phyloP scores from a whole-genome alignment of 345 rosid species.

The Gossypium arboreum region DNA sequence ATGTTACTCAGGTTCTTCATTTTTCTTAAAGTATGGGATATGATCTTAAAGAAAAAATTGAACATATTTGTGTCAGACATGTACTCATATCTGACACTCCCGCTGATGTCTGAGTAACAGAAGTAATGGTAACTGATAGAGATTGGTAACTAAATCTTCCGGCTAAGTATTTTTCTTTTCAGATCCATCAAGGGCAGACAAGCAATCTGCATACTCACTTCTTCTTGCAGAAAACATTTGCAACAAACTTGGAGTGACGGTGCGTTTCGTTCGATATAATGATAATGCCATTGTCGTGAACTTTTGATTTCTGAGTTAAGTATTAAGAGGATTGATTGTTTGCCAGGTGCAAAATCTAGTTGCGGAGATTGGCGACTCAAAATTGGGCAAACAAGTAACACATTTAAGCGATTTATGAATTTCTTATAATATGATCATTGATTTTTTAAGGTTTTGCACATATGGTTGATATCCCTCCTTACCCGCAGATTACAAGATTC shows the following conservation, averaged over 20 bases:
- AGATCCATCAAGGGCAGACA: slow-evolving; percentile 94
- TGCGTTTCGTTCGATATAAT: slow-evolving; percentile 17
- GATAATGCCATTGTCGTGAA: neutral
- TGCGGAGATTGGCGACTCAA: slow-evolving; percentile 87
- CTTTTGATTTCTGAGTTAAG: slow-evolving; percentile 1
- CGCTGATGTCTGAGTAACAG: neutral
- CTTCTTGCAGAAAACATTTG: slow-evolving; percentile 93
- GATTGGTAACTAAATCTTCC: neutral
- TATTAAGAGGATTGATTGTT: slow-evolving; percentile 15
- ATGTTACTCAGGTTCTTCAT: neutral
- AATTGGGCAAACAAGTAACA: slow-evolving; percentile 87
- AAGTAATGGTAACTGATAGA: slow-evolving; percentile 19
- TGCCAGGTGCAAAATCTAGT: slow-evolving; percentile 85
- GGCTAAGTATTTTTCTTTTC: slow-evolving; percentile 26
- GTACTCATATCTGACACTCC: neutral
- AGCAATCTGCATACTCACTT: slow-evolving; percentile 83
- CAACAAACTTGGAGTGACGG: slow-evolving; percentile 76
- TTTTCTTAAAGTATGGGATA: neutral
- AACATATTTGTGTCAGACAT: neutral
- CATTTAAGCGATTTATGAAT: neutral
- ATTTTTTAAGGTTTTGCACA: neutral
- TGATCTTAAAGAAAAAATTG: neutral
- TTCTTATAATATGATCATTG: slow-evolving; percentile 13
- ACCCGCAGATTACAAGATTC: slow-evolving; percentile 62
- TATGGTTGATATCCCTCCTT: slow-evolving; percentile 2